Conservation (phyloP, 148 eudicot species). For the Vaccinium corymbosum region DNA sequence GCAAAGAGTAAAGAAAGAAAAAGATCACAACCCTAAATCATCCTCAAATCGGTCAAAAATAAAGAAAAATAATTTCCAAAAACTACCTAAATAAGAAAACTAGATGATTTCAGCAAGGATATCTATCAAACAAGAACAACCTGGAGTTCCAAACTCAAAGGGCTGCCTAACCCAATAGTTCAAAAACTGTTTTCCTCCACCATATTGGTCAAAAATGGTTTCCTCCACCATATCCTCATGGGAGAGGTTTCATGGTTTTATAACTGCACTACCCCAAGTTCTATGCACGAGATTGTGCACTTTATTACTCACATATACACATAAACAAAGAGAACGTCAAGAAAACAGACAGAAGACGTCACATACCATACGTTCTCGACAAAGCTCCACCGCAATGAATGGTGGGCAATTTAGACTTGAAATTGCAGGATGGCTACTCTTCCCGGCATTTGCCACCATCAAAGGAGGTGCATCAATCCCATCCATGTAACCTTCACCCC, state of each 20-base stretch:
- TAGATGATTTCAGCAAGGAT: background rate
- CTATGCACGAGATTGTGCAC: background rate
- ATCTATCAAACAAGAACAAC: background rate
- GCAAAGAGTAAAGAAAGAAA: background rate
- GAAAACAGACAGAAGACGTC: background rate
- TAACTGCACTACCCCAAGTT: background rate
- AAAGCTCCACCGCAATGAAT: constrained; percentile 72
- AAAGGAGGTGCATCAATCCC: constrained; percentile 57
- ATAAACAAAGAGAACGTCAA: background rate
- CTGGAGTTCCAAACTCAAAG: background rate
- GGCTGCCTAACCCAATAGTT: background rate
- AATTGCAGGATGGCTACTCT: constrained; percentile 67
- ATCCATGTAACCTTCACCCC: constrained; percentile 56
- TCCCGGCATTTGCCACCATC: constrained; percentile 68
- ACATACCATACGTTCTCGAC: constrained; percentile 86
- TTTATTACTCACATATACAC: background rate
- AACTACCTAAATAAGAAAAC: background rate
- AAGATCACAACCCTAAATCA: background rate
- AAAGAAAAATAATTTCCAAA: background rate
- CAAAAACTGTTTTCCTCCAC: background rate
- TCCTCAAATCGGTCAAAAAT: background rate
- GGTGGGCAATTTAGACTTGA: constrained; percentile 81
- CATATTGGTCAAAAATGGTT: background rate
- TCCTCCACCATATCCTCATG: background rate
- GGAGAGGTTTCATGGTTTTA: background rate